Base-by-base conservation (phyloP, 768 basidiomycete species). In the Boletales sp. region DNA sequence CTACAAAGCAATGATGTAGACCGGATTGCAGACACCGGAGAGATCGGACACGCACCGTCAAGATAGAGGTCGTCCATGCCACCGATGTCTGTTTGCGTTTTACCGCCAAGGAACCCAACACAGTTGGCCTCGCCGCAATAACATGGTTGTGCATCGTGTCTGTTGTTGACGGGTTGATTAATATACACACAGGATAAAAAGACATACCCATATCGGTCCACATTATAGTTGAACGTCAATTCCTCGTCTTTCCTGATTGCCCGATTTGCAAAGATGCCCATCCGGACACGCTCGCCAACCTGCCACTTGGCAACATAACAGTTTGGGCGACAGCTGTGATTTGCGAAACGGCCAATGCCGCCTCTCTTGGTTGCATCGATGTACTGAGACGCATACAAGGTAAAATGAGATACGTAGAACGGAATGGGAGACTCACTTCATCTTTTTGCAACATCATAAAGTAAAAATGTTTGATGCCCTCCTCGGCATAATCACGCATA, bases 361-460 rank as follows among this genome's bases (percentile, higher is more conserved):
- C 96, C 96, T 57, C 83, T 85, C 68, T 96, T 97, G 2, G 96
- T 98, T 1, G 96, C 96, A 68, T 99, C 96, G 63, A 99, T 94
- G 70, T 90, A 99, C 94, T 94, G 25, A 15, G 49, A 43, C 39
- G 30, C 5, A 42, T 37, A 18, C 8, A 14, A 39, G 19, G 15
- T 54, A 28, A 44, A 7, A 51, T 8, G 15, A 15, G 37, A 44
- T 38, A 42, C n/a, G 30, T 39, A 30, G 9, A 34, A 51, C 2
- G 18, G 40, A 11, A 45, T 8, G 21, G n/a, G 36, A 32, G 15
- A 69, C 82, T 48, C 57, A 93, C 94, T 80, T 98, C 94, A 58
- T 95, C 94, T 64, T 90, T 93, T 72, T 99, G 96, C 50, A 99
- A 70, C 89, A 95, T 94, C 96, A 98, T 99, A 67, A 99, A 99